A percentile compares a stretch with the other conserved stretches of the same genome.
Conservation (phyloP, 164 flowering plant genomes). For the Warburgia ugandensis region DNA sequence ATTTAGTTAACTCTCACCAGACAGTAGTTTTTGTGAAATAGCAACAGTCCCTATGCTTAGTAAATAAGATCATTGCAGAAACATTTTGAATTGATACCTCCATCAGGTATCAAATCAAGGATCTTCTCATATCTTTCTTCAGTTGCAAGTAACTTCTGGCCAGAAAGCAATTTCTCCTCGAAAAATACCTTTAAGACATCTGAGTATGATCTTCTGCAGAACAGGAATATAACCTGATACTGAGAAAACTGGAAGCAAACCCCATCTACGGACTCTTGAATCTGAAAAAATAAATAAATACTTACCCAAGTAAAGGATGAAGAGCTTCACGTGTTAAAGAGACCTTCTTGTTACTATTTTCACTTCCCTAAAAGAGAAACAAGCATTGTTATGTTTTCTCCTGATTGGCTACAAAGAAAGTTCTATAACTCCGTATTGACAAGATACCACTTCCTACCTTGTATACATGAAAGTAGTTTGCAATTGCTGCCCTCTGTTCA, state of each 20-base stretch:
- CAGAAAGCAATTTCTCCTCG: constrained; percentile 51
- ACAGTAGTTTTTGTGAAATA: neutral
- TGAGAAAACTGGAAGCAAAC: neutral
- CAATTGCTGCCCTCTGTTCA: constrained; percentile 84
- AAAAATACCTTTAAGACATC: constrained; percentile 64
- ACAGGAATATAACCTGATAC: constrained; percentile 4
- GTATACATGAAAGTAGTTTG: constrained; percentile 82
- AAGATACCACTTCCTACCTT: constrained; percentile 40
- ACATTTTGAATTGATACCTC: constrained; percentile 33
- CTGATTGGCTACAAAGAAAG: neutral
- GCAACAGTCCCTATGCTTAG: neutral
- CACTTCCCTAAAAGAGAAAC: constrained; percentile 58
- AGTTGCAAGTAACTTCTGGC: constrained; percentile 51
- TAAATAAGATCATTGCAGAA: neutral
- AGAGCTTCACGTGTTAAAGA: constrained; percentile 54
- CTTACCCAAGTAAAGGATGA: constrained; percentile 95
- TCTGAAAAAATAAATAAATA: constrained; percentile 1
- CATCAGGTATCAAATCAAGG: constrained; percentile 87
- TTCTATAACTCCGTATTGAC: neutral
- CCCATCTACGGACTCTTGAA: neutral
- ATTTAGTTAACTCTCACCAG: neutral
- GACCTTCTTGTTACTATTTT: constrained; percentile 65
- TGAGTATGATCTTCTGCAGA: constrained; percentile 74
- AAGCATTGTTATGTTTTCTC: neutral
- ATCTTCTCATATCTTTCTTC: constrained; percentile 81